phyloP scores from a whole-genome alignment of 2,329 filamentous ascomycete genomes.

The Lecanoromycetidae sp. region DNA sequence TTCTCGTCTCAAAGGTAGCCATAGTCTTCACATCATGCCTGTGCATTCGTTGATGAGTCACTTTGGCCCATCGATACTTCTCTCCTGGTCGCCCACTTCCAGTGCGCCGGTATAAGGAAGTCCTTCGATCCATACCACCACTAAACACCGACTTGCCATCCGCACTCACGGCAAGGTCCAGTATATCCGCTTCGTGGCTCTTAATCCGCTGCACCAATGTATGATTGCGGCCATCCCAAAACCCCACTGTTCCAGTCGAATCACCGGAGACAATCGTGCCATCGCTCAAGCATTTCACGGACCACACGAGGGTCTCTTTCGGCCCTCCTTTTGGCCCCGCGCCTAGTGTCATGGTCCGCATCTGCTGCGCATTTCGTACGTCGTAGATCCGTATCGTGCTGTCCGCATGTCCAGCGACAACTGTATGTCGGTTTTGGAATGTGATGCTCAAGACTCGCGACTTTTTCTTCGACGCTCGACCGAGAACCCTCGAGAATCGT shows the following conservation, averaged over 20 bases:
- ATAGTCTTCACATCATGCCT: conserved; percentile 91
- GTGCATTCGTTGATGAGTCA: conserved; percentile 78
- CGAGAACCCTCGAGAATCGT: conserved; percentile 63
- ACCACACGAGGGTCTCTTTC: conserved; percentile 85
- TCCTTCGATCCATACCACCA: conserved; percentile 81
- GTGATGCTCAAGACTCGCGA: conserved; percentile 81
- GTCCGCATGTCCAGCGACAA: conserved; percentile 90
- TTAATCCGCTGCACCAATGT: conserved; percentile 76
- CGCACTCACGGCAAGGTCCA: conserved; percentile 70
- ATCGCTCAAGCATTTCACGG: conserved; percentile 73
- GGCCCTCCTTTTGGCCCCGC: conserved; percentile 63
- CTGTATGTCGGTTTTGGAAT: conserved; percentile 71
- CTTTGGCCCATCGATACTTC: conserved; percentile 63
- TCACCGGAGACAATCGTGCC: conserved; percentile 91
- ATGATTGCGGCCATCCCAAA: conserved; percentile 90
- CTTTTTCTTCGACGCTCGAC: conserved; percentile 68
- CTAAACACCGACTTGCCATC: conserved; percentile 77
- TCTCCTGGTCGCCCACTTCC: conserved; percentile 37
- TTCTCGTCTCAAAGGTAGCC: conserved; percentile 73
- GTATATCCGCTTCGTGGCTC: conserved; percentile 76
- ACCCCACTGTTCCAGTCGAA: conserved; percentile 81
- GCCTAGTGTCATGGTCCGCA: conserved; percentile 77
- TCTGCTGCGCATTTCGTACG: conserved; percentile 59
- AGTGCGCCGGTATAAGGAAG: conserved; percentile 65
- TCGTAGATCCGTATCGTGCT: conserved; percentile 89